Base-by-base conservation (phyloP, 1,139 yeast species). In the Suhomyces taliae region DNA sequence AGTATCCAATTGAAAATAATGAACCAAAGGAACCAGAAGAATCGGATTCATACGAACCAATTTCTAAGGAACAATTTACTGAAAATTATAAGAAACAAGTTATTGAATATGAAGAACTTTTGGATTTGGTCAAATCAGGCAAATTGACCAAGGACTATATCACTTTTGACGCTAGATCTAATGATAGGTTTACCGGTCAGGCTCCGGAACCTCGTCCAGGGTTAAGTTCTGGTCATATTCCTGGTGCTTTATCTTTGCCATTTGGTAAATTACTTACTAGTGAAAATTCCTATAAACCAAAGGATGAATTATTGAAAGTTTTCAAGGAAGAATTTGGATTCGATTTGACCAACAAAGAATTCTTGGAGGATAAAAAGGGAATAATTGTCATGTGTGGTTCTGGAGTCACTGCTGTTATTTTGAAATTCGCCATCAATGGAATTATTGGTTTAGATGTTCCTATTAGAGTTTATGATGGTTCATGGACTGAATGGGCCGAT, bases 311-410 rank as follows among this genome's bases (percentile, higher is more conserved):
- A 45, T 48, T 60, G 14, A 59, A 66, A 26, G 57, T 82, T n/a
- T 76, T 88, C 56, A 58, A 67, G 33, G 64, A 64, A 2, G 75
- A 74, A 14, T 69, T 65, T 44, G 68, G 62, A 6, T 48, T 74
- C 15, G 78, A 74, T 55, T 59, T 73, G 49, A 46, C 62, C 8
- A 53, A 54, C 34, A 56, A 63, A 1, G 53, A 54, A 10, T 58
- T 62, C 40, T 54, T 67, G 41, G 51, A 59, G 6, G 63, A 54
- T 33, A 62, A 60, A 43, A 82, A 84, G 56, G 90, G 87, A 8
- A 79, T 88, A 15, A 82, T 93, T 46, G 88, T 85, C 39, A 82
- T 87, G 89, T 93, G 99, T 64, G 99, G 98, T 24, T 85, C 97
- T 1, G 98, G 98, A 41, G 97, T 91, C 39, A 85, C 97, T 19